Base-by-base conservation (phyloP, 169 alveolate species). In the Cryptosporidium xiaoi region DNA sequence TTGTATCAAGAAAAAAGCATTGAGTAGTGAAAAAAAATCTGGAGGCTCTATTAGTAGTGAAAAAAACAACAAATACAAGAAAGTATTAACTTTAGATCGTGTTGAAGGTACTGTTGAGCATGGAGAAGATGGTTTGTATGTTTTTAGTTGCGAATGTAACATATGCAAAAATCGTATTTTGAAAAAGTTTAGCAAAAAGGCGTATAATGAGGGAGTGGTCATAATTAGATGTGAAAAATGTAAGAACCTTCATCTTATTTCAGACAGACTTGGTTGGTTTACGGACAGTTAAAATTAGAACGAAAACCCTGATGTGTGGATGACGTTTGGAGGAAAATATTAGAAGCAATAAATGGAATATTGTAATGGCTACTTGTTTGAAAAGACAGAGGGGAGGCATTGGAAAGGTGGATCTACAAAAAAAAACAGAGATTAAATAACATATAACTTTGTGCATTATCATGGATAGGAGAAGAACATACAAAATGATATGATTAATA, bases 261-360 rank as follows among this genome's bases (percentile, higher is more conserved):
- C 96, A n/a, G 96, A 95, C 82, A 93, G 92, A 77, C 89, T 95
- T 51, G 96, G 95, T 29, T 93, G 94, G 95, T 94, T 94, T 66
- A 71, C 83, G 40, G 95, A 92, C 66, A 0, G 20, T 0, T 53
- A 24, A 24, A 24, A 24, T 24, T 24, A 24, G 27, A 24, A 24
- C 27, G 27, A 24, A 24, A 24, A 24, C 0, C 27, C 27, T 24
- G 27, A 24, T 24, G 27, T 24, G 27, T 0, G 27, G 27, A 24
- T 24, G 27, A 24, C 27, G 27, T 24, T 24, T 24, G 27, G 0
- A 24, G 27, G 27, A 24, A 24, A 24, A 24, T 24, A 24, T 24
- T 24, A 24, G 48, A 40, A 40, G 13, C 48, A 8, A 40, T 3
- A 40, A 40, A 40, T 40, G 1, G 10, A 8, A 40, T 8, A 8